A percentile compares a stretch with the other conserved stretches of the same genome.
Conservation (phyloP, 2,329 filamentous ascomycete genomes). For the Hymenoscyphus infarciens region DNA sequence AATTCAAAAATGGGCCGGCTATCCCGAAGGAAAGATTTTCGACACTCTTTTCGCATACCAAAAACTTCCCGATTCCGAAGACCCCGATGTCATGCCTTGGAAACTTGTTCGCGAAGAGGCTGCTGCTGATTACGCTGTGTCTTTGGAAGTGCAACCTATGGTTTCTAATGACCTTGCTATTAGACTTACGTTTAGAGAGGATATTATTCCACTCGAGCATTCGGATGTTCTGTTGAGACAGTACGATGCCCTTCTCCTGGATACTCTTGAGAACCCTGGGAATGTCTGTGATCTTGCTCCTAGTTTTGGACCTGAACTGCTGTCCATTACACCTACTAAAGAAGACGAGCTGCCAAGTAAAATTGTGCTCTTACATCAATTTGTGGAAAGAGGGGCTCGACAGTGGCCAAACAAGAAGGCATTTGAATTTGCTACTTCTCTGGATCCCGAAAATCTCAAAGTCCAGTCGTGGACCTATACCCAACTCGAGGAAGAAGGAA, state of each 20-base stretch:
- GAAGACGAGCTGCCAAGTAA: conserved; percentile 52
- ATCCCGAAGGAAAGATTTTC: conserved; percentile 65
- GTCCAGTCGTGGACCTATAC: conserved; percentile 67
- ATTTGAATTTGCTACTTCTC: conserved; percentile 67
- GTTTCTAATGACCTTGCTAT: conserved; percentile 49
- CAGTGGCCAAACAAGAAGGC: conserved; percentile 58
- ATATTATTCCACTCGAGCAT: conserved; percentile 65
- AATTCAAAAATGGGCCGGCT: conserved; percentile 69
- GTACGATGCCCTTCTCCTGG: conserved; percentile 62
- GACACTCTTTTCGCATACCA: conserved; percentile 87
- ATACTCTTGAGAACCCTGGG: conserved; percentile 52
- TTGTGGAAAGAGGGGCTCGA: conserved; percentile 64
- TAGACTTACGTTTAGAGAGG: conserved; percentile 61
- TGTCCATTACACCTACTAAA: conserved; percentile 64
- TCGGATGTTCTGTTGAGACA: conserved; percentile 65
- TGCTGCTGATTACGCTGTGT: conserved; percentile 73
- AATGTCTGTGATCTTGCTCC: conserved; percentile 31
- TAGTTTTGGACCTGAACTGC: conserved; percentile 39
- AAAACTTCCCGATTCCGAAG: conserved; percentile 42
- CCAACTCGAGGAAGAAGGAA: conserved; percentile 68
- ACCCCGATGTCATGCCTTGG: conserved; percentile 47
- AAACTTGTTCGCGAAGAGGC: conserved; percentile 61
- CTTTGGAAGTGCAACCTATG: conserved; percentile 69
- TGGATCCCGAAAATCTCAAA: conserved; percentile 44
- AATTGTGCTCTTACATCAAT: conserved; percentile 66